Percentiles rank a stretch among this genome's conserved stretches.
phyloP scores from a whole-genome alignment of 768 basidiomycete genomes.

The Grammothele lineata region DNA sequence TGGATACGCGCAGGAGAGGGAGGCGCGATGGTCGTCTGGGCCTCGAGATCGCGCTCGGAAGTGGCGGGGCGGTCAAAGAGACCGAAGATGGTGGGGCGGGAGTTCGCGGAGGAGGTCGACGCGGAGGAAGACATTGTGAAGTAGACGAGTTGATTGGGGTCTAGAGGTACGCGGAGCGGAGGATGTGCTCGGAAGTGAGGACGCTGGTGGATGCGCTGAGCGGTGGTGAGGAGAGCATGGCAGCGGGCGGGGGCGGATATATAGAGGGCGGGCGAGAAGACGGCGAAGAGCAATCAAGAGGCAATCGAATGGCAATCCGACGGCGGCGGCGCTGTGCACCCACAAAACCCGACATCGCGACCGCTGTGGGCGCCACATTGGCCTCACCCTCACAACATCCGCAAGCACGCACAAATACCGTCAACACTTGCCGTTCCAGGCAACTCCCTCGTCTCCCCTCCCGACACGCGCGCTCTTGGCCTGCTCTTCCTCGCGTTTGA shows the following conservation, averaged over 20 bases:
- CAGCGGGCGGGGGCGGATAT: background rate
- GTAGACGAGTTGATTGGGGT: background rate
- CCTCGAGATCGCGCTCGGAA: conserved; percentile 12
- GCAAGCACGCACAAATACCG: too few species aligned
- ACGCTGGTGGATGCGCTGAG: background rate
- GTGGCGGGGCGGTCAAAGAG: conserved; percentile 11
- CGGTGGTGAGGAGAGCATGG: conserved; percentile 9
- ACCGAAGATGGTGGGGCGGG: conserved; percentile 14
- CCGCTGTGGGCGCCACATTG: too few species aligned
- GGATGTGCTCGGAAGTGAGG: background rate
- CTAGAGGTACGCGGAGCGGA: background rate
- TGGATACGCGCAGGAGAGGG: conserved; percentile 3
- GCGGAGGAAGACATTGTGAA: conserved; percentile 11
- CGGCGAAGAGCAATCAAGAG: background rate
- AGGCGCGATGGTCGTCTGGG: conserved; percentile 8
- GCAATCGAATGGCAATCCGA: background rate
- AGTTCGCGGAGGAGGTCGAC: conserved; percentile 1
- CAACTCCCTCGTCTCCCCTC: too few species aligned
- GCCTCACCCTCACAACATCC: too few species aligned
- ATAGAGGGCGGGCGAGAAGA: conserved; percentile 2
- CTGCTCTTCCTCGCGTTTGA: too few species aligned
- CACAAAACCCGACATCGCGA: too few species aligned
- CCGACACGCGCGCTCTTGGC: too few species aligned
- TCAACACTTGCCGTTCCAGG: too few species aligned
- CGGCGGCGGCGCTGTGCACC: background rate